Evolutionary conservation across 2,329 filamentous ascomycete genomes (phyloP).

Genomic region (Talaromyces sp.): DNA sequence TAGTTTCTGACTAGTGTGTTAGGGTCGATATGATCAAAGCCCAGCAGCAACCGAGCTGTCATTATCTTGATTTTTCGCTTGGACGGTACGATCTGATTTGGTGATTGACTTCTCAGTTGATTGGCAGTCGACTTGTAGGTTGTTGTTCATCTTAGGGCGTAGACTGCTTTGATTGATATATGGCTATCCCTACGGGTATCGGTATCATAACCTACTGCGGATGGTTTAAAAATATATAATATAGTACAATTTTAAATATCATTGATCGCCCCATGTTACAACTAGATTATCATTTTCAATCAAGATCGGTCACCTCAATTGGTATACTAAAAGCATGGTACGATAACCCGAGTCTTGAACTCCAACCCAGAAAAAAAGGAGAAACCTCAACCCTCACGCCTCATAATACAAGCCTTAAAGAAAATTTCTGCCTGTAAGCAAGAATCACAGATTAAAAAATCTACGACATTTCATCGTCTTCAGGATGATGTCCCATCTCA

Average conservation of each 20-base stretch:
- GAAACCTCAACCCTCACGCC: not conserved
- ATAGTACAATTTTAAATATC: not conserved
- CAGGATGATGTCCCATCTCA: conserved; percentile 40
- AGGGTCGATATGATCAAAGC: not conserved
- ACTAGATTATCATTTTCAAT: not conserved
- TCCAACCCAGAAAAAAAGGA: not conserved
- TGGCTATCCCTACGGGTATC: not conserved
- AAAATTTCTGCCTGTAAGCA: not conserved
- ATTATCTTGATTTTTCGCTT: not conserved
- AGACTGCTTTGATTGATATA: not conserved
- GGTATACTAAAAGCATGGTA: too few species aligned
- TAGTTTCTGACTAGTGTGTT: not conserved
- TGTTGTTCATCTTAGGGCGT: not conserved
- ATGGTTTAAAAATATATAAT: not conserved
- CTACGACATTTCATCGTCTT: conserved; percentile 39
- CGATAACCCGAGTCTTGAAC: not conserved
- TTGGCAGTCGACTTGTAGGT: not conserved
- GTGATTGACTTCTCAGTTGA: not conserved
- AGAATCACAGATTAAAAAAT: not conserved
- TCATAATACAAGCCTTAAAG: not conserved
- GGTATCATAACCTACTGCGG: not conserved
- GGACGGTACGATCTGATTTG: not conserved
- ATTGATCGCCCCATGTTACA: not conserved
- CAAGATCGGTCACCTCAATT: not conserved
- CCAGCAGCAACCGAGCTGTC: not conserved